Evolutionary conservation across 2,329 filamentous ascomycete genomes (phyloP).

Genomic region (Davidsoniella eucalypti): DNA sequence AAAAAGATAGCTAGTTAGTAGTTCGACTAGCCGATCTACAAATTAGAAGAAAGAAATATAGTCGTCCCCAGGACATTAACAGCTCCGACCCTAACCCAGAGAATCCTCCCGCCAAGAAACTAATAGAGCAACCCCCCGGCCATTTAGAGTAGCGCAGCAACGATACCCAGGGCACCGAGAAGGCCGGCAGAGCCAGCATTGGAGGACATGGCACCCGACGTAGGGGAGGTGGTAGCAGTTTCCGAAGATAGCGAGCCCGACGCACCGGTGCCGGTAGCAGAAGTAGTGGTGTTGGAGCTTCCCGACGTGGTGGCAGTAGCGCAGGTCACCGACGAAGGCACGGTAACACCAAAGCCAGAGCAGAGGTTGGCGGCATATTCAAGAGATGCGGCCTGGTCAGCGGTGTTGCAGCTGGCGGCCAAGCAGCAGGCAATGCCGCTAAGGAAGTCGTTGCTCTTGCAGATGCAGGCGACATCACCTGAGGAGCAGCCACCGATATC

Average conservation of each 20-base stretch:
- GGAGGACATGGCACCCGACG: neutral
- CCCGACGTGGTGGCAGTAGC: constrained; percentile 13
- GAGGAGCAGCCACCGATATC: constrained; percentile 23
- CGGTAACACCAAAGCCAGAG: constrained; percentile 20
- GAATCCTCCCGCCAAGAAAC: too few relatives aligned
- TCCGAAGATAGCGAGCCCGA: neutral
- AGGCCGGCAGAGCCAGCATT: neutral
- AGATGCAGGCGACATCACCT: constrained; percentile 26
- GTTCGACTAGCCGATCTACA: too few relatives aligned
- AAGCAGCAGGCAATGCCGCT: constrained; percentile 27
- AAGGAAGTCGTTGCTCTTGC: constrained; percentile 25
- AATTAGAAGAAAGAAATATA: too few relatives aligned
- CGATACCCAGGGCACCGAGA: too few relatives aligned
- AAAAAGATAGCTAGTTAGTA: too few relatives aligned
- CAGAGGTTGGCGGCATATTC: constrained; percentile 24
- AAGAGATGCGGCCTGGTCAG: constrained; percentile 22
- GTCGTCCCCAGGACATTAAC: too few relatives aligned
- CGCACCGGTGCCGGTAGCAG: neutral
- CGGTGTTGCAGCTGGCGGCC: constrained; percentile 19
- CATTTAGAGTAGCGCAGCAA: too few relatives aligned
- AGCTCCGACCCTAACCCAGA: too few relatives aligned
- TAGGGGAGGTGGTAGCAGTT: neutral
- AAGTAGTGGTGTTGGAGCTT: neutral
- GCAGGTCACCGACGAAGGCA: constrained; percentile 24
- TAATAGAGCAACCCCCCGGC: too few relatives aligned